A percentile compares a stretch with the other conserved stretches of the same genome.
phyloP scores from a whole-genome alignment of 805 yeast genomes.

The Myxozyma udenii region DNA sequence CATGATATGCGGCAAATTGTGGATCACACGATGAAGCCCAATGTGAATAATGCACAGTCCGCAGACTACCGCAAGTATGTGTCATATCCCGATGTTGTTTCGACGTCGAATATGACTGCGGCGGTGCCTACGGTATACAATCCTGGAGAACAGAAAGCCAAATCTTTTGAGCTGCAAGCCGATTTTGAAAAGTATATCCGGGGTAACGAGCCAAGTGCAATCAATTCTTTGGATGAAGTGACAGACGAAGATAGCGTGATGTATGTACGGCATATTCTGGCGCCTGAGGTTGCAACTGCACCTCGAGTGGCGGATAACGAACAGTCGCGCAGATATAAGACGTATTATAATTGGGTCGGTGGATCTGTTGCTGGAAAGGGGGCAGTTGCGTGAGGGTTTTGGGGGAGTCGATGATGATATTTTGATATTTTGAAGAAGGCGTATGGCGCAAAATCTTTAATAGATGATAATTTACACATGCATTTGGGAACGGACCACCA shows the following conservation, averaged over 20 bases:
- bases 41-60: constrained; percentile 19
- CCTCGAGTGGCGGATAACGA: constrained; percentile 18
- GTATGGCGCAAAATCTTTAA: no score
- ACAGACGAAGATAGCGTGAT: constrained; percentile 19
- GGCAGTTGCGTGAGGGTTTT: no score
- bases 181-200: constrained; percentile 58
- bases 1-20: constrained; percentile 24
- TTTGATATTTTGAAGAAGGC: no score
- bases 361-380: no score
- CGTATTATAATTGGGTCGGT: constrained; percentile 22
- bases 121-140: not conserved
- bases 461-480: no score
- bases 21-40: constrained; percentile 25
- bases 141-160: constrained; percentile 14
- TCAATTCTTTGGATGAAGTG: constrained; percentile 11
- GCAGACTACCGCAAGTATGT: constrained; percentile 29
- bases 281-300: constrained; percentile 22
- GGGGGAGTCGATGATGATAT: no score
- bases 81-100: constrained; percentile 21
- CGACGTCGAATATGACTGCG: constrained; percentile 3
- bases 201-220: constrained; percentile 34
- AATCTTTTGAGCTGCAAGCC: constrained; percentile 5
- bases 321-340: constrained; percentile 18
- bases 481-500: no score
- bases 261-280: constrained; percentile 18